Evolutionary conservation across 2,329 filamentous ascomycete species (phyloP).

Genomic region (Verruconis gallopava): DNA sequence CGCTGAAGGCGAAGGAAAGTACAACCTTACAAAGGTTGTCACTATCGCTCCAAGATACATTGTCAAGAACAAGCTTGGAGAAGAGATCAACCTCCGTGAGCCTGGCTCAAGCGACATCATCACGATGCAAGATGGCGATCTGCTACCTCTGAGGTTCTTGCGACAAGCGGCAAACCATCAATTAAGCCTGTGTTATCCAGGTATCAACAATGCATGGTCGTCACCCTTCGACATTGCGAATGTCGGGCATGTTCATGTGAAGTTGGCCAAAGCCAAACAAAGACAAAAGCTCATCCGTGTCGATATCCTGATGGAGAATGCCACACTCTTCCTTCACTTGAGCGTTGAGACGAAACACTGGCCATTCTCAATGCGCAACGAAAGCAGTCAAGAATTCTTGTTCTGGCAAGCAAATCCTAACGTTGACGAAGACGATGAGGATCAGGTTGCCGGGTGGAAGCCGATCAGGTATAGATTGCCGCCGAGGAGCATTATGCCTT

Average conservation of each 20-base stretch:
- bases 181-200: conserved; percentile 81
- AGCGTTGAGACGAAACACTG: conserved; percentile 87
- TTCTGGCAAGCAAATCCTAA: conserved; percentile 95
- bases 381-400: conserved; percentile 91
- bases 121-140: conserved; percentile 60
- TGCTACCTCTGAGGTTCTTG: conserved; percentile 81
- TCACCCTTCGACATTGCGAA: conserved; percentile 97
- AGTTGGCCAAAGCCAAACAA: conserved; percentile 81
- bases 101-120: conserved; percentile 80
- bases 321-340: conserved; percentile 86
- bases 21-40: conserved; percentile 92
- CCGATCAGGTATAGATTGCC: conserved; percentile 87
- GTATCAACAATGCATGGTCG: conserved; percentile 93
- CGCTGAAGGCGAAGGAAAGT: conserved; percentile 86
- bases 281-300: conserved; percentile 77
- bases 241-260: conserved; percentile 82
- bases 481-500: conserved; percentile 95
- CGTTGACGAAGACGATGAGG: conserved; percentile 80
- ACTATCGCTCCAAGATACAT: conserved; percentile 88
- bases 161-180: conserved; percentile 76
- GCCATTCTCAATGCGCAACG: conserved; percentile 98
- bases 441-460: conserved; percentile 71
- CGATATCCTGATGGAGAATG: conserved; percentile 82
- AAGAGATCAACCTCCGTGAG: conserved; percentile 82
- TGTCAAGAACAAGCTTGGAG: conserved; percentile 80